Evolutionary conservation across 768 basidiomycete species (phyloP), one percentile per base, ranked within the genome.

Genomic region (Lepiota venenata): DNA sequence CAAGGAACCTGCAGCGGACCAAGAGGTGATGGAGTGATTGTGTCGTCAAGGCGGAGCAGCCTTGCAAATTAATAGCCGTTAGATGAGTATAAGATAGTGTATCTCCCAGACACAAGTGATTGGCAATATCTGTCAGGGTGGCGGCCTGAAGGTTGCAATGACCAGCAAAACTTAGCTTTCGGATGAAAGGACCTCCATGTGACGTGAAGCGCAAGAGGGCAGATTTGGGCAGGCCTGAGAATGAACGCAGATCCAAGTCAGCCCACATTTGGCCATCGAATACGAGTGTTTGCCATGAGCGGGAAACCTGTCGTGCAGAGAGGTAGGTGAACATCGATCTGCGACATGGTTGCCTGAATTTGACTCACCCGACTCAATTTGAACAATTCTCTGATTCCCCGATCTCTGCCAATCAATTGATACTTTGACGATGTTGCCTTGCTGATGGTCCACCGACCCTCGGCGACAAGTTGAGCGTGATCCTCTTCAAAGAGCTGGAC

Each of bases 231-330:
- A 86, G 64, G 36, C 74, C 71, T 12, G 88, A 82, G 64, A 90
- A 88, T 1, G 83, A 68, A 16, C 67, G 76, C 32, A 93, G 73
- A 64, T 89, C 78, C 32, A 91, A 72, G 52, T 78, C 64, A 41
- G 70, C 62, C 93, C 93, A 95, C n/a, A 95, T 76, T 62, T 93
- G 89, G 12, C 93, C 93, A 65, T 96, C 93, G 60, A 86, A 83
- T 21, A 85, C 83, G 37, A 94, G 79, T 2, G 71, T 65, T 49
- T 80, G 83, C 92, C 93, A 96, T 9, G 74, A 63, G 64, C 81
- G 87, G 25, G 87, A 93, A 10, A 92, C 87, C 89, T 93, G 52
- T 9, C 37, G 42, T 58, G 29, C 42, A 40, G 36, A 39, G 39
- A 39, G 41, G 20, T 58, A 54, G 41, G 20, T 58, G 52, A 50